Evolutionary conservation across 1,284 basidiomycete species (phyloP).

Genomic region (Somion occarium): DNA sequence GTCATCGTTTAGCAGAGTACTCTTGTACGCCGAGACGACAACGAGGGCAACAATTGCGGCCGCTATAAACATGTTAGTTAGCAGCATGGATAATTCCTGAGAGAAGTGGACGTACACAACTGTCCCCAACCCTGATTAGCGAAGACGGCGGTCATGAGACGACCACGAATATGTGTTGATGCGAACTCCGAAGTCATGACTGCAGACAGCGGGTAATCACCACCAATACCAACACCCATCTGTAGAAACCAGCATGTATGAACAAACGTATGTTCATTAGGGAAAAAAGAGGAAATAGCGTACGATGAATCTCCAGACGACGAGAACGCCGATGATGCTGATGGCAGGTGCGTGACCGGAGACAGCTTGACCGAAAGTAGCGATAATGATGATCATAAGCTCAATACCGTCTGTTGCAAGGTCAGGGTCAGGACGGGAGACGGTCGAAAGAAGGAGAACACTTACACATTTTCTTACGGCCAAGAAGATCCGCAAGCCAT

Average conservation of each 20-base stretch:
- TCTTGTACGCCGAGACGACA: constrained; percentile 67
- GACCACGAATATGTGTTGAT: constrained; percentile 64
- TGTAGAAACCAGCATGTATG: no score
- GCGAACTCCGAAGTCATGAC: constrained; percentile 78
- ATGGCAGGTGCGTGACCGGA: constrained; percentile 57
- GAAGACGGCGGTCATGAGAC: constrained; percentile 72
- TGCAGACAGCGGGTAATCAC: constrained; percentile 64
- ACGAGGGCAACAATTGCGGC: constrained; percentile 71
- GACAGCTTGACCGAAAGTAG: constrained; percentile 58
- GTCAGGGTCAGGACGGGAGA: constrained; percentile 19
- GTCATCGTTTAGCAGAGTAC: constrained; percentile 46
- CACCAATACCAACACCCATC: constrained; percentile 72
- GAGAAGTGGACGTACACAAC: constrained; percentile 38
- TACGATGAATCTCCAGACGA: constrained; percentile 59
- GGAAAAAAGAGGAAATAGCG: constrained; percentile 18
- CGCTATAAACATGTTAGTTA: constrained; percentile 28
- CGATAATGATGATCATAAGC: constrained; percentile 66
- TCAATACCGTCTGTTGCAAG: constrained; percentile 57
- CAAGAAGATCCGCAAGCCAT: constrained; percentile 66
- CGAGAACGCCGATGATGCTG: constrained; percentile 54
- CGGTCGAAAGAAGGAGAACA: constrained; percentile 11
- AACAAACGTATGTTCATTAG: constrained; percentile 4
- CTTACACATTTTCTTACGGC: constrained; percentile 70
- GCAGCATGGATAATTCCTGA: constrained; percentile 1
- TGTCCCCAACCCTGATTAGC: constrained; percentile 69